These are phyloP conservation scores for Sphaerulina musiva DNA, from an alignment of 2,329 filamentous ascomycete species.

Conservation along the genomic window DNA sequence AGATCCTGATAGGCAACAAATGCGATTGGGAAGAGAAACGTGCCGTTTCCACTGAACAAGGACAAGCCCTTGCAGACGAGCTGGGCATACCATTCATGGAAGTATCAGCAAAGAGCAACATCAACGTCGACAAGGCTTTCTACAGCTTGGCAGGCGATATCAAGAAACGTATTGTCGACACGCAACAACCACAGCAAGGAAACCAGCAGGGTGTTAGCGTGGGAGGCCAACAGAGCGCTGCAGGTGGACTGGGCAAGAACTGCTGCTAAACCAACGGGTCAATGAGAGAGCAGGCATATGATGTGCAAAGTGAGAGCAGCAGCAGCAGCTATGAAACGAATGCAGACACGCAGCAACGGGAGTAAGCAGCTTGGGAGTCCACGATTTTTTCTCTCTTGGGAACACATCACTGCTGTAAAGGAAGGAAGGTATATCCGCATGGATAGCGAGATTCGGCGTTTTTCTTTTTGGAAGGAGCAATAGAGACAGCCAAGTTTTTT, in stretches of 20 bases:
- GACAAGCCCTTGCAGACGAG: constrained; percentile 88
- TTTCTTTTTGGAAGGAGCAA: neutral
- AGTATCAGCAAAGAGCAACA: constrained; percentile 97
- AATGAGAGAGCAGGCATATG: neutral
- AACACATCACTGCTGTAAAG: neutral
- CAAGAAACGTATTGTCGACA: constrained; percentile 97
- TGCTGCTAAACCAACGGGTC: constrained; percentile 57
- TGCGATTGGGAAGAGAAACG: constrained; percentile 99
- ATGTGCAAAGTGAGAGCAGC: neutral
- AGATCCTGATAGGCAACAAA: constrained; percentile 99
- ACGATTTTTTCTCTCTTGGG: neutral
- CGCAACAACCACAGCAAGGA: constrained; percentile 60
- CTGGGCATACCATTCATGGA: constrained; percentile 97
- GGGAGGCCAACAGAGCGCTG: constrained; percentile 24
- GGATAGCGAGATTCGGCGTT: neutral
- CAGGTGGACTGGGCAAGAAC: constrained; percentile 34
- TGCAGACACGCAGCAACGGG: neutral
- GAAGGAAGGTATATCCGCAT: neutral
- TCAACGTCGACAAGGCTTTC: constrained; percentile 99
- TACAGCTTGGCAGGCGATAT: constrained; percentile 92
- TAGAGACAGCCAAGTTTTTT: neutral
- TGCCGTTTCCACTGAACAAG: constrained; percentile 84
- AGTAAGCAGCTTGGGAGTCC: neutral
- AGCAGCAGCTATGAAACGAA: neutral
- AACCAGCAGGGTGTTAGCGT: constrained; percentile 52